These are phyloP conservation scores for Nymphaea thermarum DNA, from an alignment of 164 flowering plant species.

Conservation along the genomic window DNA sequence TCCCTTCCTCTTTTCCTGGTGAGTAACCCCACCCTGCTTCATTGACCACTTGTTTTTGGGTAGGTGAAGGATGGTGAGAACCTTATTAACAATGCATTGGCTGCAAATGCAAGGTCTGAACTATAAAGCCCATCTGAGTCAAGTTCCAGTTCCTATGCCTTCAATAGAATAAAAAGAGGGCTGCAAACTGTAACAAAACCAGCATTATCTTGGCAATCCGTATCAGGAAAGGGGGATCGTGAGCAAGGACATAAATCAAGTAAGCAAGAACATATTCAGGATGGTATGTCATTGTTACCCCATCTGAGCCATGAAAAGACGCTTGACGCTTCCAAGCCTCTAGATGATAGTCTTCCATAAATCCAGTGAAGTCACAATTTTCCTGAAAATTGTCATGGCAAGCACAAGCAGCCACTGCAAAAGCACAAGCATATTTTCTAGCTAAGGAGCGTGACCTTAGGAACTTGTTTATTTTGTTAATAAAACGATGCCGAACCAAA, in stretches of 20 bases:
- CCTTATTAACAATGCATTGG: too few relatives aligned
- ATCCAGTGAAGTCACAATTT: constrained; percentile 39
- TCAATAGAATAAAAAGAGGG: constrained; percentile 48
- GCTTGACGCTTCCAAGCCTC: constrained; percentile 31
- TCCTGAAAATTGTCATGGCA: constrained; percentile 34
- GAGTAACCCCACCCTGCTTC: too few relatives aligned
- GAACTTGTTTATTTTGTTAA: constrained; percentile 51
- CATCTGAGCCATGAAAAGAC: constrained; percentile 18
- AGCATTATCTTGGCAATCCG: constrained; percentile 38
- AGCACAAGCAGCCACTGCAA: constrained; percentile 56
- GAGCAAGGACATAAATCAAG: constrained; percentile 83
- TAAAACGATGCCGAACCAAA: constrained; percentile 33
- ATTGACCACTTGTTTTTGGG: too few relatives aligned
- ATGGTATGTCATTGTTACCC: constrained; percentile 29
- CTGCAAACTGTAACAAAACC: constrained; percentile 58
- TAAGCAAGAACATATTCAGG: constrained; percentile 64
- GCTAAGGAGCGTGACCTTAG: constrained; percentile 51
- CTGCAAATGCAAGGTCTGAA: too few relatives aligned
- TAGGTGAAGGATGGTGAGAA: too few relatives aligned
- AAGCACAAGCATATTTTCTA: constrained; percentile 78
- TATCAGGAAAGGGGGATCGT: constrained; percentile 43
- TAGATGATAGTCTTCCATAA: constrained; percentile 39
- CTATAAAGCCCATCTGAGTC: too few relatives aligned
- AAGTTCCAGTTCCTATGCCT: constrained; percentile 9
- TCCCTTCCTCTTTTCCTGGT: too few relatives aligned